Conservation (phyloP, 441 rosid genomes). For the Aleurites moluccanus region DNA sequence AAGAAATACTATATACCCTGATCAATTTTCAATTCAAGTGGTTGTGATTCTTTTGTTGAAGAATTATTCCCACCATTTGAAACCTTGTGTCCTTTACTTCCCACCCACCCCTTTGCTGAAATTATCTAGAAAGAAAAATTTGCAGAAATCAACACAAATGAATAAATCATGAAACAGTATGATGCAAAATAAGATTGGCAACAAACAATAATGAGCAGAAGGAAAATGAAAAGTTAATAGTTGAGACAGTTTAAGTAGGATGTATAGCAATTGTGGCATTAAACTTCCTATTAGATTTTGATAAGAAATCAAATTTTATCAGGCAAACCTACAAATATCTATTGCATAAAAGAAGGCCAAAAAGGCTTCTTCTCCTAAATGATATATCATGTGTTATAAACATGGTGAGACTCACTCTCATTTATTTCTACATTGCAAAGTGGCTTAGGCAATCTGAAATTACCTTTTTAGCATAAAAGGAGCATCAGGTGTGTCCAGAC, state of each 20-base stretch:
- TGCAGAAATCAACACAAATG: neutral
- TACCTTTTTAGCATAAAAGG: neutral
- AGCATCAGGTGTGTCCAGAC: neutral
- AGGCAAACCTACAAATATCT: slow-evolving; percentile 28
- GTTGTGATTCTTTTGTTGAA: slow-evolving; percentile 44
- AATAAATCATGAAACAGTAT: neutral
- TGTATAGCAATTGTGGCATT: slow-evolving; percentile 38
- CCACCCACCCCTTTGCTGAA: slow-evolving; percentile 52
- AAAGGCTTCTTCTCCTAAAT: neutral
- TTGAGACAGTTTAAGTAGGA: slow-evolving; percentile 8
- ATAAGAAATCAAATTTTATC: slow-evolving; percentile 31
- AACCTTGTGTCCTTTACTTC: slow-evolving; percentile 53
- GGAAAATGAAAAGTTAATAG: neutral
- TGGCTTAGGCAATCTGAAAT: neutral
- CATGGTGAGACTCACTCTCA: neutral
- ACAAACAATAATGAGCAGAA: neutral
- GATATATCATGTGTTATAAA: too few relatives aligned
- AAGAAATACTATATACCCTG: slow-evolving; percentile 42
- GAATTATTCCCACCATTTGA: slow-evolving; percentile 40
- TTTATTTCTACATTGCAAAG: neutral
- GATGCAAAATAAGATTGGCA: neutral
- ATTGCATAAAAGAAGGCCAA: neutral
- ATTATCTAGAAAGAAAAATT: slow-evolving; percentile 30
- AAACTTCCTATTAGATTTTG: slow-evolving; percentile 38
- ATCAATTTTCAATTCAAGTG: slow-evolving; percentile 64